These are phyloP conservation scores for Raffaelea arxii DNA, from an alignment of 2,329 filamentous ascomycete species.

Conservation along the genomic window DNA sequence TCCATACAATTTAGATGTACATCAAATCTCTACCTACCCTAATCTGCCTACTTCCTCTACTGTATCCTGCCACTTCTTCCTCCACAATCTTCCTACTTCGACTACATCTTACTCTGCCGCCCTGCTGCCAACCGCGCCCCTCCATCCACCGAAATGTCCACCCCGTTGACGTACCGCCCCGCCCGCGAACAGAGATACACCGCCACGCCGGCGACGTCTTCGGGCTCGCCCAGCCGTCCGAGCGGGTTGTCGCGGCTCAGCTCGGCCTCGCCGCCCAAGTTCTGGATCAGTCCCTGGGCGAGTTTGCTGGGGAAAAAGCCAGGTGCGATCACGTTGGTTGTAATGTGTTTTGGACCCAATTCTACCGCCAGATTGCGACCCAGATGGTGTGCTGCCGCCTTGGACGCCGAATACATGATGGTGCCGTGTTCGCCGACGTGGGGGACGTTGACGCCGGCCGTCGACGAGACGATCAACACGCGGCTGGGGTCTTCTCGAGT, in stretches of 20 bases:
- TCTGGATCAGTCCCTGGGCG: conserved; percentile 53
- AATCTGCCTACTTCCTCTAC: too few relatives aligned
- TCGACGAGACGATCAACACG: conserved; percentile 56
- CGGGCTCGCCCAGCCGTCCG: conserved; percentile 42
- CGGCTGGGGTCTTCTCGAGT: conserved; percentile 45
- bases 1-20: too few relatives aligned
- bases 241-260: conserved; percentile 43
- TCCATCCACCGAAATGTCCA: not conserved
- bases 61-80: too few relatives aligned
- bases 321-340: conserved; percentile 55
- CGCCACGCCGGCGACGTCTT: conserved; percentile 51
- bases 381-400: conserved; percentile 56
- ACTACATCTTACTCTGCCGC: not conserved
- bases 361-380: conserved; percentile 55
- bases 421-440: conserved; percentile 50
- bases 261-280: conserved; percentile 44
- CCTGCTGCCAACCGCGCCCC: not conserved
- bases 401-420: conserved; percentile 57
- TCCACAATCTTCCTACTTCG: too few relatives aligned
- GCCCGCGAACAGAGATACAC: conserved; percentile 51
- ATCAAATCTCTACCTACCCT: too few relatives aligned
- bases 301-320: conserved; percentile 62
- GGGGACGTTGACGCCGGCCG: conserved; percentile 55
- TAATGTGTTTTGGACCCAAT: conserved; percentile 53
- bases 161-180: not conserved